Evolutionary conservation across 495 filamentous ascomycete genomes (phyloP), one percentile per base, ranked within the genome.

Genomic region (Annulohypoxylon moriforme): DNA sequence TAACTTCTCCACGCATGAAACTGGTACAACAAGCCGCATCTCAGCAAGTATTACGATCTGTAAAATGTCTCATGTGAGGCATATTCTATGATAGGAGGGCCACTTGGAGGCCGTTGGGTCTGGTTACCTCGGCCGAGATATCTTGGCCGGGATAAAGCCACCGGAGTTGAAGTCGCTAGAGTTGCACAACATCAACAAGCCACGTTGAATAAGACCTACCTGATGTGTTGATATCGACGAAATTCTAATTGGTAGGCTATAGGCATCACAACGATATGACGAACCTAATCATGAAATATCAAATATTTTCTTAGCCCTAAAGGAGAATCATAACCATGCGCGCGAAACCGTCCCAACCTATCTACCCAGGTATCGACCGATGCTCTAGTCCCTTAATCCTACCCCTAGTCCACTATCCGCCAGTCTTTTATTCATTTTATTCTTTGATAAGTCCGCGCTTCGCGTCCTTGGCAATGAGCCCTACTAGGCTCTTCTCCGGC

Each of bases 401-500:
- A 62, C 50, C 49, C 49, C 33, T n/a, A 59, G 8, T 42, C 44
- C 1, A 47, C 25, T 18, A 18, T 20, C 68, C 25, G 6, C 3
- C 46, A 27, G n/a, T 56, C 20, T 44, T 31, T 53, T 20, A 40
- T n/a, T 22, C 22, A 16, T 58, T 47, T 58, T 34, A 58, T 29
- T 64, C 49, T 7, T 33, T 31, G 14, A 72, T 69, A 46, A 85
- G 76, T 24, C 86, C 86, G 25, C 86, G 72, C 75, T 88, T 88
- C 40, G 81, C 78, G 68, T 88, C 86, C 75, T 87, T 88, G 27
- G 85, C 85, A 68, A 78, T 79, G 44, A 81, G 74, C 1, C 86
- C 86, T 5, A 76, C 76, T 3, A 87, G 73, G 46, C 80, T 79
- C 24, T 75, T 58, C 64, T 84, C 80, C 0, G 85, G 85, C 40